These are phyloP conservation scores for Staphylotrichum longicolle DNA, from an alignment of 495 filamentous ascomycete genomes.

Conservation along the genomic window DNA sequence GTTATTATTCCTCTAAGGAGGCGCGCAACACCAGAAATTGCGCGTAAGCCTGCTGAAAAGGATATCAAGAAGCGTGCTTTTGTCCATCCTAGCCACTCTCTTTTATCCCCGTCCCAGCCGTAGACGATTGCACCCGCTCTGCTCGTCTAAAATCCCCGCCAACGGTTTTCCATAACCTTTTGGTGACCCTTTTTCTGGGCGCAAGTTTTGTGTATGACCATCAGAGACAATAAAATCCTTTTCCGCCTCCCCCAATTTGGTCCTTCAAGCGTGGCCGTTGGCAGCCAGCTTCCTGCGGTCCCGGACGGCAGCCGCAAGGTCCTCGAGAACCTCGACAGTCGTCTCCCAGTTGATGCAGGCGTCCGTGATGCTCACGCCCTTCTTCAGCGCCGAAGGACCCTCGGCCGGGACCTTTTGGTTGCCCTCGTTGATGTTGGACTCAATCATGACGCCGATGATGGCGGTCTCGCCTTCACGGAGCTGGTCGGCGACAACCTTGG, in stretches of 20 bases:
- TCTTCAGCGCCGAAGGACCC: conserved; percentile 74
- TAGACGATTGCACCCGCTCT: too few species aligned
- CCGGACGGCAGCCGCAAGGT: conserved; percentile 80
- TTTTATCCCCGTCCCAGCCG: not conserved
- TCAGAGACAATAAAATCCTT: conserved; percentile 21
- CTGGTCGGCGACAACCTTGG: conserved; percentile 77
- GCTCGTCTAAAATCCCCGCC: not conserved
- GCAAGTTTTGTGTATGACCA: not conserved
- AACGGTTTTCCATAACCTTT: conserved; percentile 1
- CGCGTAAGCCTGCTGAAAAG: conserved; percentile 4
- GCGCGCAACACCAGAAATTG: not conserved
- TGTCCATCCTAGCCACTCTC: not conserved
- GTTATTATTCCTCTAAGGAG: conserved; percentile 10
- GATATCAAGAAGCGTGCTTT: conserved; percentile 1
- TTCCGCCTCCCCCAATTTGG: conserved; percentile 47
- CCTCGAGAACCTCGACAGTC: conserved; percentile 81
- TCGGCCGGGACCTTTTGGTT: conserved; percentile 89
- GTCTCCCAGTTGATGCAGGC: conserved; percentile 94
- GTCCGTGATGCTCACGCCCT: conserved; percentile 95
- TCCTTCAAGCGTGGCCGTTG: conserved; percentile 27
- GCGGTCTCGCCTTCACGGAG: conserved; percentile 80
- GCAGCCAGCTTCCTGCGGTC: conserved; percentile 58
- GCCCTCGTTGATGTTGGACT: conserved; percentile 95
- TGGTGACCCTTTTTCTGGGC: not conserved
- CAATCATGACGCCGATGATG: conserved; percentile 97